These are phyloP conservation scores for Tricholoma saponaceum DNA, from an alignment of 768 basidiomycete genomes.

Conservation along the genomic window DNA sequence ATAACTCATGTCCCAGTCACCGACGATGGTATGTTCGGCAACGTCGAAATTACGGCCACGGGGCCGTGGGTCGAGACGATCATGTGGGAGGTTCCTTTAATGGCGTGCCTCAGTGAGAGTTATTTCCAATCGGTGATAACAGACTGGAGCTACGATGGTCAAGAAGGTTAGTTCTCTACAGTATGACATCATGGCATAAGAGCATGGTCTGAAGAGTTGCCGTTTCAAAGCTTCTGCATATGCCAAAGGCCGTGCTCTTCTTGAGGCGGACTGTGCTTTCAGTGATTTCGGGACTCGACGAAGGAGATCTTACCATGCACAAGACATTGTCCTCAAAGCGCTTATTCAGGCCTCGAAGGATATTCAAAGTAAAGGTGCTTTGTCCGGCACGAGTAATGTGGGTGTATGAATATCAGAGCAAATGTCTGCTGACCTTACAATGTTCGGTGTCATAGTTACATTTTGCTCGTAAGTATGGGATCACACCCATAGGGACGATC, in stretches of 20 bases:
- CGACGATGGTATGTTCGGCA: slow-evolving; percentile 47
- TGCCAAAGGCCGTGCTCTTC: slow-evolving; percentile 60
- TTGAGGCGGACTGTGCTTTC: slow-evolving; percentile 63
- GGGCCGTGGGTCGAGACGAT: slow-evolving; percentile 85
- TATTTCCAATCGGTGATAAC: slow-evolving; percentile 74
- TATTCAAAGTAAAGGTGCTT: slow-evolving; percentile 41
- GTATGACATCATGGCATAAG: background rate
- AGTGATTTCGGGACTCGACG: slow-evolving; percentile 89
- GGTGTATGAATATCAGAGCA: slow-evolving; percentile 12
- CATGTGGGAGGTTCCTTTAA: slow-evolving; percentile 93
- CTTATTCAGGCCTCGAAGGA: slow-evolving; percentile 64
- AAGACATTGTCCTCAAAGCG: slow-evolving; percentile 72
- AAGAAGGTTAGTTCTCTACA: slow-evolving; percentile 50
- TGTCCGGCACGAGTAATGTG: slow-evolving; percentile 92
- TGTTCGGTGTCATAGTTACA: slow-evolving; percentile 51
- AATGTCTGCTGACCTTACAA: background rate
- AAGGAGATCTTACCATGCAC: slow-evolving; percentile 66
- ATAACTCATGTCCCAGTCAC: slow-evolving; percentile 60
- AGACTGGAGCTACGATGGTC: slow-evolving; percentile 85
- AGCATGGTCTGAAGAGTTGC: background rate
- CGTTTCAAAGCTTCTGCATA: slow-evolving; percentile 59
- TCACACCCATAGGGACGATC: slow-evolving; percentile 75
- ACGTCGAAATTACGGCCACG: slow-evolving; percentile 64
- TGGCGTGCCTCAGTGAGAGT: slow-evolving; percentile 87
- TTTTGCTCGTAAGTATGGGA: slow-evolving; percentile 71